A percentile compares a stretch with the other conserved stretches of the same genome.
phyloP scores from a whole-genome alignment of 441 rosid species.

The Euphorbia corollata region DNA sequence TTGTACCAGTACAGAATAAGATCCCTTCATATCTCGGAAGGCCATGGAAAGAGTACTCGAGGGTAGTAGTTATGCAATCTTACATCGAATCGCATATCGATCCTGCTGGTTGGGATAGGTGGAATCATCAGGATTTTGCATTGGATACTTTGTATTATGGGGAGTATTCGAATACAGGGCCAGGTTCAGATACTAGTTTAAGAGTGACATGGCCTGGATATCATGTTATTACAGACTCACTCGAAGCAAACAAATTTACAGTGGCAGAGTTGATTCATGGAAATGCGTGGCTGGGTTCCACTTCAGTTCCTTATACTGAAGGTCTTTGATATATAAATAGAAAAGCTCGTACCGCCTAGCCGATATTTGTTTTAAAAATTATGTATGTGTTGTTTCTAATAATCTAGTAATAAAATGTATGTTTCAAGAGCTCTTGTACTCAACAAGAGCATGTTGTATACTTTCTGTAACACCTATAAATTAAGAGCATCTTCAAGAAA shows the following conservation, averaged over 20 bases:
- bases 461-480: neutral
- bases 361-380: neutral
- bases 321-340: slow-evolving; percentile 8
- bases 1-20: slow-evolving; percentile 22
- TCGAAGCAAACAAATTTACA: slow-evolving; percentile 38
- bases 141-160: slow-evolving; percentile 41
- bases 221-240: slow-evolving; percentile 31
- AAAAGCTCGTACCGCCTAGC: neutral
- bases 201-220: slow-evolving; percentile 47
- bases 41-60: slow-evolving; percentile 54
- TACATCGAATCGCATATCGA: slow-evolving; percentile 29
- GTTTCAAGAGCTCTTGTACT: neutral
- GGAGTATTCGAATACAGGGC: slow-evolving; percentile 40
- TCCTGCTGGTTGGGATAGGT: slow-evolving; percentile 37
- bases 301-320: slow-evolving; percentile 36
- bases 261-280: slow-evolving; percentile 38
- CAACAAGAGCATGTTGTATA: neutral
- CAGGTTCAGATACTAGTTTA: slow-evolving; percentile 30
- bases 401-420: neutral
- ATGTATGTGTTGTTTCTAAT: neutral
- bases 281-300: slow-evolving; percentile 34
- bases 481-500: neutral
- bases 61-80: slow-evolving; percentile 39
- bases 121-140: slow-evolving; percentile 35
- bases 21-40: slow-evolving; percentile 42